Base-by-base conservation (phyloP, 192 early-diverging fungal genomes). In the Thoreauomyces humboldtii region DNA sequence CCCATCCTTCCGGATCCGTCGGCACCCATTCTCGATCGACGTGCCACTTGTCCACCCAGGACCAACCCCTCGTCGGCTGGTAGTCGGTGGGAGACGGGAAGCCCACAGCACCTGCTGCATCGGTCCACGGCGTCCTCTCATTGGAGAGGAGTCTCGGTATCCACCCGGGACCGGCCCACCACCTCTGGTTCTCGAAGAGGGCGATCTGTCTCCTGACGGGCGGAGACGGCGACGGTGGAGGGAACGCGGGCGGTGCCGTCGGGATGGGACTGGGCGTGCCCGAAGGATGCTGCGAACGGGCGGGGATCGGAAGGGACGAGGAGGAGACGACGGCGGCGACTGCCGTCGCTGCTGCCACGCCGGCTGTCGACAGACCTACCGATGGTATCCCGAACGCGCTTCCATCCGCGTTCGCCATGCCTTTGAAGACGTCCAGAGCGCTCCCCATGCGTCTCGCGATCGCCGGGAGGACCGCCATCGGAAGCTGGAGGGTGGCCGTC, bases 101-200 rank as follows among this genome's bases (percentile, higher is more conserved):
- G 29, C 66, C 32, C 31, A 74, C 73, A 24, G 62, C 69, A 31
- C 88, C 88, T 5, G 70, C 59, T 46, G 74, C 76, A 63, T 89
- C 86, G 58, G 78, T 80, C 88, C 88, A 89, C n/a, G 79, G 74
- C 34, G 76, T 61, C 14, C 88, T 80, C 67, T 90, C 89, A 34
- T 62, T 65, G 41, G 72, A 69, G 29, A 87, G 73, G 25, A 89
- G 76, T 9, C 79, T 78, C 28, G 86, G 78, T 12, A 90, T 81
- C 83, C 84, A 90, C 17, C 87, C 89, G 7, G 86, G 80, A 24
- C 72, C 77, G 12, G 84, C 74, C 86, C 86, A 90, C 88, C 88
- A 90, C 29, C 89, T 78, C 72, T 90, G 85, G 74, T 90, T 88
- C 74, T 90, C 87, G 69, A 76, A 88, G 1, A 85, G 61, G 7